Evolutionary conservation across 768 basidiomycete species (phyloP), one percentile per base, ranked within the genome.

Genomic region (Boletus subparvulus): DNA sequence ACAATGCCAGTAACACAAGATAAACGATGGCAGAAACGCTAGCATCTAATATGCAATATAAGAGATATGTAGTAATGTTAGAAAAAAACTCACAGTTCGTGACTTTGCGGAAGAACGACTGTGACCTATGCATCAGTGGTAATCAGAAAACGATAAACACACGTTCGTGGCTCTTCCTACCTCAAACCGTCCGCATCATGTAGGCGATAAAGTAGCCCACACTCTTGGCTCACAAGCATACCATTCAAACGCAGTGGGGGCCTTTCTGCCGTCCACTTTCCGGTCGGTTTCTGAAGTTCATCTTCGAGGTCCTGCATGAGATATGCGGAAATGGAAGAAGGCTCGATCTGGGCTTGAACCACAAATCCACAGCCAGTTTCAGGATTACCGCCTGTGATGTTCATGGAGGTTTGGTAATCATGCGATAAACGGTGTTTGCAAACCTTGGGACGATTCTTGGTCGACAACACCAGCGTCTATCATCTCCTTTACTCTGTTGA

Each of bases 171-270:
- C 10, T 1, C 13, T 11, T 50, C 77, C 24, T 58, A 90, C 87
- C 88, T 81, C 48, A 94, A 66, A 0, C 92, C 92, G 43, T 84
- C 78, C 0, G 86, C 83, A 24, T 86, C 80, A 28, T 77, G 77
- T 5, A 92, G 65, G 55, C 86, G 85, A 48, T 85, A 84, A 39
- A 92, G 70, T 39, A 93, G 71, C 4, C 90, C 94, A 66, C 94
- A 96, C 57, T 90, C 83, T 64, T 82, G 83, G 68, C 93, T 94
- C 46, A 94, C 65, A 1, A 93, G 67, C 8, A 94, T 74, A 10
- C 84, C 88, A 49, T 80, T 82, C 43, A 92, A 65, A 3, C 75
- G 75, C 51, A 90, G 68, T 35, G 79, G 81, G 3, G 88, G 88
- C 0, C 81, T 69, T 3, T 70, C 65, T 9, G 81, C 75, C 0